Evolutionary conservation across 129 eudicot genomes (phyloP), one percentile per base, ranked within the genome.

Genomic region (Flaveria trinervia): DNA sequence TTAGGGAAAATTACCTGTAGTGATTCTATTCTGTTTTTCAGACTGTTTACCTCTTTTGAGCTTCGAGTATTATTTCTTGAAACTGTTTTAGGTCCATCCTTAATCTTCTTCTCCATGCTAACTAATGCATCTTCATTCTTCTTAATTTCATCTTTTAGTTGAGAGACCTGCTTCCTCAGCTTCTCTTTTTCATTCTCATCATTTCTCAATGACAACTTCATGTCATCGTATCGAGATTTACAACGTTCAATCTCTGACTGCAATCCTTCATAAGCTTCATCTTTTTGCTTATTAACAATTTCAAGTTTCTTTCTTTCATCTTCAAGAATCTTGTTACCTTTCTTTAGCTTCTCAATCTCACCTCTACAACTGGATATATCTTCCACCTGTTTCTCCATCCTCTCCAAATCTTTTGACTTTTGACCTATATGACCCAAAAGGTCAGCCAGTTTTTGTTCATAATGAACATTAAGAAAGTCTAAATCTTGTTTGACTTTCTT

Each of bases 21-120:
- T 68, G 79, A 75, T 76, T 80, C 86, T 73, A 89, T 87, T 78
- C 48, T 86, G 77, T 87, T 96, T 86, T 91, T 94, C 84, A 94
- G 85, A 75, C 70, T 79, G 17, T 83, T 75, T 45, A 81, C 86
- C 74, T 93, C 97, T 81, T 88, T 90, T 70, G 85, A 76, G 64
- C 85, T 79, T 39, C 64, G 81, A 59, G 75, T 83, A 74, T 81
- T 80, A 60, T 75, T 84, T 83, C 68, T 87, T 22, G 83, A 28
- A 77, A 77, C 79, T 54, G 85, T 71, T 84, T 83, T 88, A 23
- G 75, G 82, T n/a, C 73, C 46, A 54, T 93, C 95, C 69, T 87
- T 90, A 28, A 87, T 71, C 78, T 85, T 89, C 88, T 89, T 91
- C 82, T 93, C 93, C 74, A 85, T 71, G 57, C 66, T 68, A 71